Percentiles rank a stretch among this genome's conserved stretches.
phyloP scores from a whole-genome alignment of 805 yeast genomes.

The Ogataea polymorpha region DNA sequence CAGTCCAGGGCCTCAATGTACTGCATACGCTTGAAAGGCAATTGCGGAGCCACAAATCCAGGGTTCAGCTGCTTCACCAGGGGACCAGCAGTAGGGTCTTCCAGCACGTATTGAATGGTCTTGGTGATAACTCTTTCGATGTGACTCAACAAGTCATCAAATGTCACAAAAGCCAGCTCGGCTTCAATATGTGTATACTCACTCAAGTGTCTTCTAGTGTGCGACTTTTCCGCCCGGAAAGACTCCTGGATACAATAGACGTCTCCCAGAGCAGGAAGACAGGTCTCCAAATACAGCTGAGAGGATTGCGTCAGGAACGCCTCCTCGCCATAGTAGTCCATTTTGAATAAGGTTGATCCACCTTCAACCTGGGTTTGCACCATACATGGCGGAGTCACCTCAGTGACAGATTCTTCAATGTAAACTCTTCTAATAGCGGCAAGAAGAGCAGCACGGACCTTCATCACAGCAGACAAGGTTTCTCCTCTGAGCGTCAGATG shows the following conservation, averaged over 20 bases:
- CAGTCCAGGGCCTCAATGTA: constrained; percentile 90
- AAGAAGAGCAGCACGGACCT: constrained; percentile 83
- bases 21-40: constrained; percentile 89
- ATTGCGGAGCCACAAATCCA: constrained; percentile 71
- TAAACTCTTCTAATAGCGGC: constrained; percentile 73
- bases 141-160: constrained; percentile 83
- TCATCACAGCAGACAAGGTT: constrained; percentile 86
- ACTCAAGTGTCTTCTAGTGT: constrained; percentile 95
- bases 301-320: constrained; percentile 96
- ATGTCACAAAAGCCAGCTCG: constrained; percentile 82
- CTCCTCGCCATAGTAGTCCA: constrained; percentile 95
- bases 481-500: constrained; percentile 97
- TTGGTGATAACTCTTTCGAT: constrained; percentile 75
- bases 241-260: constrained; percentile 97
- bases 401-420: constrained; percentile 69
- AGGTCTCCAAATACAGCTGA: constrained; percentile 93
- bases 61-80: constrained; percentile 92
- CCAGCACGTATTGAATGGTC: constrained; percentile 70
- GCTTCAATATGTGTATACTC: constrained; percentile 98
- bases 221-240: constrained; percentile 98
- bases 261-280: constrained; percentile 94
- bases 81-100: constrained; percentile 91
- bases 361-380: constrained; percentile 99
- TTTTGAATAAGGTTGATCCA: constrained; percentile 90
- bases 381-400: constrained; percentile 99